Evolutionary conservation across 805 yeast genomes (phyloP), one percentile per base, ranked within the genome.

Genomic region (Helenozyma baotianmanensis): DNA sequence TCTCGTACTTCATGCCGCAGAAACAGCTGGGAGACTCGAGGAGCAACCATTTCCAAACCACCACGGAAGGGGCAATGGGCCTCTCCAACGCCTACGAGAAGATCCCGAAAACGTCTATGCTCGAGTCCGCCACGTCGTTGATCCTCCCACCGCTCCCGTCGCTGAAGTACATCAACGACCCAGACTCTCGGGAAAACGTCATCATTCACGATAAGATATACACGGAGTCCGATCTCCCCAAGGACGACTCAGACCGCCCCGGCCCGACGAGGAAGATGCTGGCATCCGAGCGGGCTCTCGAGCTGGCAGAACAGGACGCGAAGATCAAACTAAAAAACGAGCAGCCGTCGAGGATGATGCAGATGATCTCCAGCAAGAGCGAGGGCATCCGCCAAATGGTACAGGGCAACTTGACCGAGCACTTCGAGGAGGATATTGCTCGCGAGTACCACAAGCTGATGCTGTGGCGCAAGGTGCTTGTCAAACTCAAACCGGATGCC

Each of bases 401-500:
- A 6, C 25, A 35, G 18, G 47, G 47, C 4, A 40, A 40, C 11
- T 36, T 42, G 44, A 70, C 69, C 28, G 72, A 69, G 42, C 56
- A 62, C 24, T 50, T 70, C 14, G 90, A 82, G 50, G 97, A 92
- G 44, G 71, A 74, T 35, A 82, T 92, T 32, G 98, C 98, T 0
- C 64, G 95, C 25, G 76, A 79, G 29, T 92, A 95, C 82, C 97
- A 90, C 52, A 69, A 74, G 36, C 78, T 74, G 9, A 74, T 87
- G 81, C 58, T 76, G 11, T 90, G 98, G 98, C 65, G 97, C 27
- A 90, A 90, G 58, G 96, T 92, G 3, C 60, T 92, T 17, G 96
- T 89, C 1, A 78, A 78, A 26, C 61, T 92, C 42, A 74, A 78
- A 43, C 96, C 97, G 0, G 98, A 90, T 56, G 96, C 98, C 0